Conservation (phyloP, 169 alveolate genomes). For the Plasmodium cynomolgi region DNA sequence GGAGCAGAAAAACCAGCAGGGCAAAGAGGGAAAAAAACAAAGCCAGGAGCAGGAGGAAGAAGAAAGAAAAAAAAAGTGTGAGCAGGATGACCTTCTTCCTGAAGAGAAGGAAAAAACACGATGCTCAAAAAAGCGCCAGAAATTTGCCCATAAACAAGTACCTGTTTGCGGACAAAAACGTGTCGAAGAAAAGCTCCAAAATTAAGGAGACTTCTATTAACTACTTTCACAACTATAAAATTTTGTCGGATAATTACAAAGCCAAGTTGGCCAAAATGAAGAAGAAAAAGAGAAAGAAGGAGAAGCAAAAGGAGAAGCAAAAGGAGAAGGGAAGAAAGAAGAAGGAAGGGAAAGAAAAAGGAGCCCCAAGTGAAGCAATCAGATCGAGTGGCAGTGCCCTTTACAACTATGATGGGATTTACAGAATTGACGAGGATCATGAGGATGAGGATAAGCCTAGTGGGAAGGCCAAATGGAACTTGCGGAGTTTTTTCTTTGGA, state of each 20-base stretch:
- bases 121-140: background rate
- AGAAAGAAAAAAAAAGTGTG: background rate
- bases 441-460: background rate
- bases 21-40: background rate
- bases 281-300: background rate
- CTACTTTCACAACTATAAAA: conserved; percentile 1
- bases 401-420: background rate
- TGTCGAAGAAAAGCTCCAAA: background rate
- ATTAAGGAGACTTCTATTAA: background rate
- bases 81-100: background rate
- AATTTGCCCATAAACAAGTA: background rate
- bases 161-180: conserved; percentile 3
- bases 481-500: background rate
- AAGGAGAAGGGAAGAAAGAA: background rate
- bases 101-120: background rate
- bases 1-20: background rate
- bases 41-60: background rate
- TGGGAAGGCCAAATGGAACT: conserved; percentile 4
- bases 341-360: background rate
- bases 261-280: background rate
- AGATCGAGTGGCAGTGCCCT: background rate
- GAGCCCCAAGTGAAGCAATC: background rate
- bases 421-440: background rate
- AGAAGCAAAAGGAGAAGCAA: background rate
- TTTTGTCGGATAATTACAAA: background rate